Evolutionary conservation across 192 early-diverging fungal species (phyloP).

Genomic region (Umbelopsis vinacea): DNA sequence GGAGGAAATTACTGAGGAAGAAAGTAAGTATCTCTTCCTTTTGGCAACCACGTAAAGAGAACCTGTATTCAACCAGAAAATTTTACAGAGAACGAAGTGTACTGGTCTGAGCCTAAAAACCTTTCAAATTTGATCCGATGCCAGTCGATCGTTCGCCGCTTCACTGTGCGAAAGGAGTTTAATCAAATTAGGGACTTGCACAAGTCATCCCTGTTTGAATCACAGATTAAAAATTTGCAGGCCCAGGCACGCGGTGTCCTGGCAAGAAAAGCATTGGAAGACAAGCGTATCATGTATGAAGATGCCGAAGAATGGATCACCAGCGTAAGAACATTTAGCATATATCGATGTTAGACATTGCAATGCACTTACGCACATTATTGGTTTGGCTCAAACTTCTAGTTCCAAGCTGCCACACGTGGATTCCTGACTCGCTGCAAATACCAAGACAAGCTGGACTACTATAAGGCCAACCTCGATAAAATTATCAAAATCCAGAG

Average conservation of each 20-base stretch:
- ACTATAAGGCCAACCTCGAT: constrained; percentile 67
- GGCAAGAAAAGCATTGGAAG: constrained; percentile 53
- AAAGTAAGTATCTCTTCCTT: constrained; percentile 15
- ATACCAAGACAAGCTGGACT: constrained; percentile 59
- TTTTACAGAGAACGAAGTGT: neutral
- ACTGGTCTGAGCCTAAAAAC: constrained; percentile 30
- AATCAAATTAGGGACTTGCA: constrained; percentile 14
- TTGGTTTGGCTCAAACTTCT: neutral
- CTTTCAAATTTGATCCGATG: constrained; percentile 23
- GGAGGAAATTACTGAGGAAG: constrained; percentile 44
- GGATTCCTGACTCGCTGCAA: constrained; percentile 67
- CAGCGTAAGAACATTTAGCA: constrained; percentile 22
- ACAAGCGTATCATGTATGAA: constrained; percentile 55
- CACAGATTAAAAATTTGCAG: constrained; percentile 48
- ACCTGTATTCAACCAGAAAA: neutral
- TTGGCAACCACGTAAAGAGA: neutral
- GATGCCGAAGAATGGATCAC: constrained; percentile 58
- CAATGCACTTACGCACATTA: neutral
- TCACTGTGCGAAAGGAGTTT: constrained; percentile 17
- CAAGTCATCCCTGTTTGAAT: constrained; percentile 21
- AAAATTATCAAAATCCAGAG: constrained; percentile 81
- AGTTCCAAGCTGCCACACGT: constrained; percentile 70
- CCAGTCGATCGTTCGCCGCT: constrained; percentile 23
- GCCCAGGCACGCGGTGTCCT: constrained; percentile 59
- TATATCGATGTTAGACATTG: neutral